Evolutionary conservation across 140 eudicot species (phyloP).

Genomic region (Senecio squalidus): DNA sequence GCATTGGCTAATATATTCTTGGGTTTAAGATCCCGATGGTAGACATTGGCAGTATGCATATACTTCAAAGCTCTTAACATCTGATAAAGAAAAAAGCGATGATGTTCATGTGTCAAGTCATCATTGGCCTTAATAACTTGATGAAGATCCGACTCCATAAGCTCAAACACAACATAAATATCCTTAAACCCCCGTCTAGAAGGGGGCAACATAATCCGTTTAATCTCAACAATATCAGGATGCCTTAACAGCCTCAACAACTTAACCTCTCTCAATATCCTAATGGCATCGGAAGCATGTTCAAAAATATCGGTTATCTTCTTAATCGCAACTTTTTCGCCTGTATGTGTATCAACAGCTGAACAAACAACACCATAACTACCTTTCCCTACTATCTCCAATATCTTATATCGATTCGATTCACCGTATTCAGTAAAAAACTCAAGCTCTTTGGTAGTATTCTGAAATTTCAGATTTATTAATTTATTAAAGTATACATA

Average conservation of each 20-base stretch:
- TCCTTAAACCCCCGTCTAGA: background rate
- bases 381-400: background rate
- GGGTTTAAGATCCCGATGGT: background rate
- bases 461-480: too few relatives aligned
- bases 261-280: background rate
- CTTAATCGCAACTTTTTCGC: background rate
- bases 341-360: background rate
- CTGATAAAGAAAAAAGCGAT: background rate
- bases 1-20: background rate
- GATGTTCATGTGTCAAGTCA: background rate
- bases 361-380: conserved; percentile 5
- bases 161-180: background rate
- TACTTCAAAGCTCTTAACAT: background rate
- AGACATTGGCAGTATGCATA: background rate
- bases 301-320: conserved; percentile 1
- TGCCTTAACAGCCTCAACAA: background rate
- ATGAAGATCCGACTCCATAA: background rate
- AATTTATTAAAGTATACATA: too few relatives aligned
- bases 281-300: background rate
- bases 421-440: conserved; percentile 1
- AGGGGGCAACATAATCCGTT: background rate
- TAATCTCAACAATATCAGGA: background rate
- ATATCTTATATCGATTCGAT: background rate
- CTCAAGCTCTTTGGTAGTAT: too few relatives aligned
- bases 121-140: background rate